phyloP scores from a whole-genome alignment of 345 rosid species.

The Melaleuca quinquenervia region DNA sequence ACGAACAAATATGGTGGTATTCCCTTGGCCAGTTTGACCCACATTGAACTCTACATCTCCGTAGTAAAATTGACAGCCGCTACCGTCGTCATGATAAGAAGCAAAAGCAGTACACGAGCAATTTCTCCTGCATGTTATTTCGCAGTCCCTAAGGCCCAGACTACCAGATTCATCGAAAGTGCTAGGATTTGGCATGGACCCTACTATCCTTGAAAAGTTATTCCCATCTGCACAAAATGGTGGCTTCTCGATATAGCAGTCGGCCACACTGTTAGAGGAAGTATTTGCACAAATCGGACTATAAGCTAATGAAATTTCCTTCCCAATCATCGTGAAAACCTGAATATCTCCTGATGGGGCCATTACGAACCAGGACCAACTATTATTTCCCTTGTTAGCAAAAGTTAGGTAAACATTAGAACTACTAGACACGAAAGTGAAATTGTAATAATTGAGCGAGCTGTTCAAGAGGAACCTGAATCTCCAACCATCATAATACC shows the following conservation, averaged over 20 bases:
- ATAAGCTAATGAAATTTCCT: neutral
- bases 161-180: neutral
- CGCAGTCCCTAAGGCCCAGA: neutral
- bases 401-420: neutral
- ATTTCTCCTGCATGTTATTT: neutral
- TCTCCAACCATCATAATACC: neutral
- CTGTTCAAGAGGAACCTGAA: neutral
- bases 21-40: neutral
- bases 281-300: neutral
- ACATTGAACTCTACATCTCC: neutral
- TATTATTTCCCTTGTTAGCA: neutral
- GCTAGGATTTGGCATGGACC: neutral
- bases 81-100: neutral
- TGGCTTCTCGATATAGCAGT: neutral
- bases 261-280: neutral
- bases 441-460: neutral
- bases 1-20: neutral
- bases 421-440: neutral
- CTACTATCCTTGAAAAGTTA: neutral
- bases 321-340: neutral
- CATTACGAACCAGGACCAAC: neutral
- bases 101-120: slow-evolving; percentile 1
- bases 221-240: neutral
- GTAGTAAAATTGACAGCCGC: neutral
- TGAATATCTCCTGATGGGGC: neutral